Base-by-base conservation (phyloP, 257 asterid genomes). In the Voacanga thouarsii region DNA sequence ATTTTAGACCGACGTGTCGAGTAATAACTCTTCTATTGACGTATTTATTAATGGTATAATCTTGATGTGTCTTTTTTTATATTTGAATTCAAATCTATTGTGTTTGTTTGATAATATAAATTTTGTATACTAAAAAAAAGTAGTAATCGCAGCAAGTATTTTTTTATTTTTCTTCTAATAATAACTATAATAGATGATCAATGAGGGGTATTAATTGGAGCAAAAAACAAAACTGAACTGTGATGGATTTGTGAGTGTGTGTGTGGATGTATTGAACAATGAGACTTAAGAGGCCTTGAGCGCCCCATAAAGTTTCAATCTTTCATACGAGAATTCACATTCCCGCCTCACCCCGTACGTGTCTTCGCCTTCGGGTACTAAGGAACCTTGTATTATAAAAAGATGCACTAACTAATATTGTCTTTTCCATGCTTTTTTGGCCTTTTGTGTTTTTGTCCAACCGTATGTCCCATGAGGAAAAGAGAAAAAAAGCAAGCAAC, bases 351-450 rank as follows among this genome's bases (percentile, higher is more conserved):
- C 63, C 83, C 69, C 59, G 80, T 83, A 80, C 74, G 80, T 28
- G 78, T n/a, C 82, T 82, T 82, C 82, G n/a, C n/a, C n/a, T n/a
- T 83, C 83, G 85, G 85, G 89, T 86, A 86, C 89, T 85, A 84
- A 85, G 89, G 67, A 89, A 89, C 89, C 89, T 86, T 73, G 75
- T 78, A 63, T 82, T 84, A 81, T 84, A 83, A 87, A 88, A 88
- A 77, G 78, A 77, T 77, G 77, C 82, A 86, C 86, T 87, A 87
- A 84, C 85, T 88, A 33, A 80, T 79, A 65, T 74, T 82, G 71
- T 66, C 91, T 83, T 88, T 88, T 87, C 85, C 86, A 79, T 89
- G 87, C 93, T 90, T 85, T 66, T 66, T 90, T 92, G 88, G 87
- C 89, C 91, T 85, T 85, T 85, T 86, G 77, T 88, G 86, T 86